Base-by-base conservation (phyloP, 2,329 filamentous ascomycete genomes). In the Calonectria pseudoreteaudii region DNA sequence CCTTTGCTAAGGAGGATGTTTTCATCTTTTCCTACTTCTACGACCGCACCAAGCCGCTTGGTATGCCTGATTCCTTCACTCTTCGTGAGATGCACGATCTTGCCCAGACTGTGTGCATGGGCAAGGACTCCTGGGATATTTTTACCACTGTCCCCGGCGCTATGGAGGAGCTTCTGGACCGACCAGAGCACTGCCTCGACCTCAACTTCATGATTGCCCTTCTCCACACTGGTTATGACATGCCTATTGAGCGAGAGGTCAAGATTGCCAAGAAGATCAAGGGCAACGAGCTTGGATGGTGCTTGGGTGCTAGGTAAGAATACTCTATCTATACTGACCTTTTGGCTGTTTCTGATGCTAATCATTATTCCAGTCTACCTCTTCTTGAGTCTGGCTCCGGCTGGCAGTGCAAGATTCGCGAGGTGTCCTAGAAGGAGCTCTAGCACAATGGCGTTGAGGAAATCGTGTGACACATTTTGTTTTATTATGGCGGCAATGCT, bases 251-350 rank as follows among this genome's bases (percentile, higher is more conserved):
- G 79, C 91, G 97, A 49, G 97, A 99, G 86, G 95, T 99, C 78
- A 96, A 94, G 89, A 98, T 98, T 83, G 97, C 96, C 74, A 99
- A 99, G 94, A 98, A 98, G 90, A 98, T 99, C 83, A 96, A 97
- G 88, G 93, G 93, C 71, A 98, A 98, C 84, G 97, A 99, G 87
- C 87, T 99, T 81, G 97, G 97, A 49, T 99, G 97, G 97, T 98
- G 96, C 87, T 89, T 99, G 82, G 97, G 97, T 85, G 97, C 97
- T 77, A 98, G 95, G 95, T 97, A 88, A 87, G 93, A 82, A 30
- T 31, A n/a, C 44, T 56, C 68, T 28, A n/a, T n/a, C n/a, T n/a
- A n/a, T n/a, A n/a, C n/a, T n/a, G n/a, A n/a, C n/a, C n/a, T 28
- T 67, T 20, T 34, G 34, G 26, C 23, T 64, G 30, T 14, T 52